A percentile compares a stretch with the other conserved stretches of the same genome.
These are phyloP conservation scores for Terana coerulea DNA, from an alignment of 768 basidiomycete genomes.

Conservation along the genomic window DNA sequence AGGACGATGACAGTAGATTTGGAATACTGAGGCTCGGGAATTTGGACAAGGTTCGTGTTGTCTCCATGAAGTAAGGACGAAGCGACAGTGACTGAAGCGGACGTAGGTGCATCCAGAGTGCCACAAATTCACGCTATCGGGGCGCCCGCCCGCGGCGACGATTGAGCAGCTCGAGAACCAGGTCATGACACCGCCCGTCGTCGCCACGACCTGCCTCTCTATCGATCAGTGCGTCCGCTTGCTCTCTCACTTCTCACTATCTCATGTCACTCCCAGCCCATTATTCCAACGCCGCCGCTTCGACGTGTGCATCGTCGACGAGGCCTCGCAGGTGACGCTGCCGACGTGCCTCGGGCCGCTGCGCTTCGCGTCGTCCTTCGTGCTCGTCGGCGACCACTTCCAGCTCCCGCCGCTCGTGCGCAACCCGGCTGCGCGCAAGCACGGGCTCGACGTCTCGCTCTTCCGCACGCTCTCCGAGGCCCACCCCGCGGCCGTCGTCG, in stretches of 20 bases:
- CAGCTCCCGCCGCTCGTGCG: conserved; percentile 94
- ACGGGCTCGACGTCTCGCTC: conserved; percentile 85
- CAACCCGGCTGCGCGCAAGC: conserved; percentile 71
- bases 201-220: conserved; percentile 92
- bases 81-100: background rate
- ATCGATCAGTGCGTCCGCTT: conserved; percentile 78
- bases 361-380: conserved; percentile 84
- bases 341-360: conserved; percentile 95
- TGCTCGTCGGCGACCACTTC: conserved; percentile 96
- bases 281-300: conserved; percentile 83
- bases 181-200: conserved; percentile 85
- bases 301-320: conserved; percentile 97
- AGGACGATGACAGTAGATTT: too few relatives aligned
- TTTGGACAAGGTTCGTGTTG: conserved; percentile 70
- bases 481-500: conserved; percentile 81
- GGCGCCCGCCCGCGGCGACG: conserved; percentile 50
- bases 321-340: conserved; percentile 95
- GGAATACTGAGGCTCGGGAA: conserved; percentile 85
- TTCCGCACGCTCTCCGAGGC: conserved; percentile 87
- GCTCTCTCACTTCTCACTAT: background rate
- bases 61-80: conserved; percentile 4
- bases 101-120: conserved; percentile 80
- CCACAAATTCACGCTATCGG: conserved; percentile 63
- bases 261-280: conserved; percentile 45
- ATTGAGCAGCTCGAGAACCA: conserved; percentile 83